phyloP scores from a whole-genome alignment of 225 moss, liverwort and hornwort species.

The Marchantia polymorpha region DNA sequence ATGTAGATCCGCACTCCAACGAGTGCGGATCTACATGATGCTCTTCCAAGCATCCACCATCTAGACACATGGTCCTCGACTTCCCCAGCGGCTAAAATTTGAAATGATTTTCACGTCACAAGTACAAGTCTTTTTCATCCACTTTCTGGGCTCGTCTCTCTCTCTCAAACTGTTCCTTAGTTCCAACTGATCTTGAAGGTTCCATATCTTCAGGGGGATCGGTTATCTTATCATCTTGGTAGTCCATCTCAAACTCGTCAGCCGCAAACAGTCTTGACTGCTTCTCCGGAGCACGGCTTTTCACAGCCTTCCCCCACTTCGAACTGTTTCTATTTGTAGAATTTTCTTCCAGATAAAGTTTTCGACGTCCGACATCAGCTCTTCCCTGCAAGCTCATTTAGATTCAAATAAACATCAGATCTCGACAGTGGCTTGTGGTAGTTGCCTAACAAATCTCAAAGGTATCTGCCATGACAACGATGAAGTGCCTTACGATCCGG shows the following conservation, averaged over 20 bases:
- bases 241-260: slow-evolving; percentile 6
- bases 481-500: neutral
- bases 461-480: neutral
- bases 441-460: neutral
- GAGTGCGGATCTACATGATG: too few species aligned
- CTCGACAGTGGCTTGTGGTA: neutral
- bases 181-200: neutral
- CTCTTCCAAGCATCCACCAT: too few species aligned
- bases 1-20: too few species aligned
- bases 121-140: slow-evolving; percentile 24
- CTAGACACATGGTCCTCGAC: too few species aligned
- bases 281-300: neutral
- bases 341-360: slow-evolving; percentile 18
- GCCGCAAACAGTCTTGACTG: slow-evolving; percentile 1
- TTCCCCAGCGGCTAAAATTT: too few species aligned
- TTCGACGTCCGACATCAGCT: neutral
- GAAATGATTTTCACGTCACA: neutral
- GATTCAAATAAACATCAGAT: neutral
- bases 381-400: slow-evolving; percentile 18
- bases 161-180: neutral
- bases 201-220: neutral
- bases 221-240: neutral
- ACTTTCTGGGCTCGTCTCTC: slow-evolving; percentile 5
- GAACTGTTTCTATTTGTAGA: slow-evolving; percentile 13
- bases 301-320: slow-evolving; percentile 23